Evolutionary conservation across 179 eudicot species (phyloP), one percentile per base, ranked within the genome.

Genomic region (Silene noctiflora): DNA sequence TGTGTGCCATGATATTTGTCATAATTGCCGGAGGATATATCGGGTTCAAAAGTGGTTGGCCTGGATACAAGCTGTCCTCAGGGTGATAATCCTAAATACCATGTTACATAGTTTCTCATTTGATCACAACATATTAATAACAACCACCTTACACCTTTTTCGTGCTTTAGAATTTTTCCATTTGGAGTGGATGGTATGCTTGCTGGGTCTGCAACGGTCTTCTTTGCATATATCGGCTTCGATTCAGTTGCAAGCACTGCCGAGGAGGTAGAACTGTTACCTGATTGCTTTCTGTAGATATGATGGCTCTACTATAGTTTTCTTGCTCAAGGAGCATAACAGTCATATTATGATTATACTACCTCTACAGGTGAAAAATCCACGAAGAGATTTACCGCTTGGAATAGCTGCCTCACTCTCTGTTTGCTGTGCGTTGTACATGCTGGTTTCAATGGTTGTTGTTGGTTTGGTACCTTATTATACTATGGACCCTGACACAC

Each of bases 171-270:
- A 74, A 90, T 77, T 71, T 88, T 92, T 69, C 97, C 98, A 14
- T 94, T 77, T 77, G 98, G 98, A 12, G 89, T 82, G 44, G 91
- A 94, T 84, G 98, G 98, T 24, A 87, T 94, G 97, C 94, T 94
- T 83, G 88, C 98, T 83, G 98, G 98, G 72, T 91, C 98, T 75
- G 96, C 96, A 65, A 94, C 96, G 3, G 98, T 94, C 78, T 94
- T 94, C 86, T 92, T 94, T 84, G 90, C 98, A 61, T 94, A 83
- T 79, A 94, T 92, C 58, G 98, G 98, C 61, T 94, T 94, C 80
- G 97, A 94, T 85, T 88, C 97, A 44, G 97, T 94, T 73, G 97
- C 98, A 72, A 92, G 97, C 85, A 90, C 97, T 58, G 98, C 98
- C 10, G 98, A 94, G 84, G 98, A 94, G 96, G 98, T 90, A 82